Evolutionary conservation across 139 green algal genomes (phyloP).

Genomic region (Trebouxia sp.): DNA sequence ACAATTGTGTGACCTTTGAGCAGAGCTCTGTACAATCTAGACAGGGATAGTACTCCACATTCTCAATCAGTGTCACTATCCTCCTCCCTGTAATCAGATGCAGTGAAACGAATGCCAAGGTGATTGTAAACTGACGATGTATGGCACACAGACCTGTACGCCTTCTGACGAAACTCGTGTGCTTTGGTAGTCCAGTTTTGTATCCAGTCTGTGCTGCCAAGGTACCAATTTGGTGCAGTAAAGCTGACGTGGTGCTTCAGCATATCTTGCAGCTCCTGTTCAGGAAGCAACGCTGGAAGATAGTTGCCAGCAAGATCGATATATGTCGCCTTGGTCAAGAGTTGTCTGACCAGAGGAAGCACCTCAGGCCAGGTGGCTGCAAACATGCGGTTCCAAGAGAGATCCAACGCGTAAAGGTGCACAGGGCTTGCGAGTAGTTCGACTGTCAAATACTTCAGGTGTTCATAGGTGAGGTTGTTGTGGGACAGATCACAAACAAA

Average conservation of each 20-base stretch:
- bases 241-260: neutral
- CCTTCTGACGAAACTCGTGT: neutral
- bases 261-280: neutral
- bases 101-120: neutral
- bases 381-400: constrained; percentile 14
- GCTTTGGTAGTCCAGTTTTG: neutral
- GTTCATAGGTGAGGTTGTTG: constrained; percentile 13
- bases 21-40: neutral
- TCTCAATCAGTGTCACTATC: neutral
- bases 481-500: constrained; percentile 2
- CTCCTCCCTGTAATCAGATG: constrained; percentile 1
- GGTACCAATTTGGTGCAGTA: constrained; percentile 12
- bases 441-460: constrained; percentile 1
- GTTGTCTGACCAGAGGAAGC: neutral
- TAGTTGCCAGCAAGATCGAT: constrained; percentile 14
- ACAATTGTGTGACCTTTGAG: neutral
- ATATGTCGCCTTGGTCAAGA: constrained; percentile 9
- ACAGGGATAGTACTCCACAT: neutral
- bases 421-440: neutral
- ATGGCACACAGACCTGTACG: neutral
- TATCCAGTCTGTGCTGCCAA: neutral
- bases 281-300: neutral
- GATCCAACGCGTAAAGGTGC: neutral
- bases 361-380: constrained; percentile 2
- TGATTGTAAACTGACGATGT: neutral